Evolutionary conservation across 2,329 filamentous ascomycete species (phyloP).

Genomic region (Waltergamsia citrina): DNA sequence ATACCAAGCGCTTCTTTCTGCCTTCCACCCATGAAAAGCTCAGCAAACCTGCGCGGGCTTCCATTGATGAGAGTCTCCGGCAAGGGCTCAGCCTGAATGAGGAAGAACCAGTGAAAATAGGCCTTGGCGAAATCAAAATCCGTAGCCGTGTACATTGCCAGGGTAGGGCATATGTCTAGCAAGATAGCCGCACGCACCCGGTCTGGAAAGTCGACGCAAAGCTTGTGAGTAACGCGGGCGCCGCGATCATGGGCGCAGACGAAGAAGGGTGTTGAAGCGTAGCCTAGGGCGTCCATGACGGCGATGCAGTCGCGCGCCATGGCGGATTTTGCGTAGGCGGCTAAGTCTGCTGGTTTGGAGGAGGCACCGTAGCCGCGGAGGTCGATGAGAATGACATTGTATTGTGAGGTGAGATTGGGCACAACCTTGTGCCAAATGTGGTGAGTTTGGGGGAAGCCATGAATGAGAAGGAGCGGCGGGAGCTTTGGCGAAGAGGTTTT

Average conservation of each 20-base stretch:
- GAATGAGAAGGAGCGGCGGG: slow-evolving; percentile 35
- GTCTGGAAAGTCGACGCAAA: slow-evolving; percentile 35
- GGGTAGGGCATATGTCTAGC: slow-evolving; percentile 45
- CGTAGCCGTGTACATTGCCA: slow-evolving; percentile 39
- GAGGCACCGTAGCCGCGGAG: slow-evolving; percentile 42
- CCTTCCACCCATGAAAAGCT: slow-evolving; percentile 30
- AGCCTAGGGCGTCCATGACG: slow-evolving; percentile 33
- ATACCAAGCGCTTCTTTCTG: slow-evolving; percentile 21
- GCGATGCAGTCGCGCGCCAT: slow-evolving; percentile 37
- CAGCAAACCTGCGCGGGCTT: slow-evolving; percentile 26
- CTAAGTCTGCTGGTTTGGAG: slow-evolving; percentile 28
- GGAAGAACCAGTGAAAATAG: slow-evolving; percentile 52
- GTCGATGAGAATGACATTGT: slow-evolving; percentile 34
- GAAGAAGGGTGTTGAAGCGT: slow-evolving; percentile 23
- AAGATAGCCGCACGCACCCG: slow-evolving; percentile 32
- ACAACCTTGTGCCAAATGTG: slow-evolving; percentile 42
- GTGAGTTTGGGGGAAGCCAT: slow-evolving; percentile 42
- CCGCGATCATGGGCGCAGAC: slow-evolving; percentile 49
- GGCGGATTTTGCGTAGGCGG: slow-evolving; percentile 33
- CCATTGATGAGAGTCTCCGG: slow-evolving; percentile 36
- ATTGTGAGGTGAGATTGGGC: slow-evolving; percentile 24
- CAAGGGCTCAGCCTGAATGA: slow-evolving; percentile 41
- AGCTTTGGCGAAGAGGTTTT: slow-evolving; percentile 17
- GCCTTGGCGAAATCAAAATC: slow-evolving; percentile 31
- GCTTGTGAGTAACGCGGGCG: slow-evolving; percentile 42